A percentile compares a stretch with the other conserved stretches of the same genome.
These are phyloP conservation scores for Ogataea salicorniae DNA, from an alignment of 805 yeast species.

Conservation along the genomic window DNA sequence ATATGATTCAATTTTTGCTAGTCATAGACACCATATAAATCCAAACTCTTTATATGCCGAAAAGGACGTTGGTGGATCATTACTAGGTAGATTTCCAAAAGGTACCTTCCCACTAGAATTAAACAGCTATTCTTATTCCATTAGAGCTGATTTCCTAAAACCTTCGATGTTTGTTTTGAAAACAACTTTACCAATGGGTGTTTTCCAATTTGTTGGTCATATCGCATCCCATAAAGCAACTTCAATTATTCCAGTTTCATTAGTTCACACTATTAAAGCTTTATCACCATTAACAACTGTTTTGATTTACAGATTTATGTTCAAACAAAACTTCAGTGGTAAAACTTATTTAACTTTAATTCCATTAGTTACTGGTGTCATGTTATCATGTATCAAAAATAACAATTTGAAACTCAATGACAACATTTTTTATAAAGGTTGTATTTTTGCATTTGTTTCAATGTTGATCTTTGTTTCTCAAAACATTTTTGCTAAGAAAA, in stretches of 20 bases:
- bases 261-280: conserved; percentile 92
- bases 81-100: conserved; percentile 35
- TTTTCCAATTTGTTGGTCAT: conserved; percentile 90
- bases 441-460: conserved; percentile 46
- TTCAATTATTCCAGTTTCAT: conserved; percentile 83
- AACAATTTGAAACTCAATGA: conserved; percentile 19
- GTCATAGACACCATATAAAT: conserved; percentile 26
- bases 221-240: conserved; percentile 91
- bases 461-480: conserved; percentile 72
- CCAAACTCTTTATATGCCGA: conserved; percentile 30
- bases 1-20: conserved; percentile 31
- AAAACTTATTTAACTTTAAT: conserved; percentile 74
- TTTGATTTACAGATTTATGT: conserved; percentile 60
- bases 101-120: conserved; percentile 45
- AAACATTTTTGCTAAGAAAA: conserved; percentile 73
- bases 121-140: conserved; percentile 24
- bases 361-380: conserved; percentile 81
- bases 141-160: conserved; percentile 36
- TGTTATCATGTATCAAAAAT: conserved; percentile 62
- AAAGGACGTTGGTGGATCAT: conserved; percentile 9
- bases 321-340: conserved; percentile 49
- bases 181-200: conserved; percentile 90
- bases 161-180: conserved; percentile 50
- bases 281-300: conserved; percentile 88
- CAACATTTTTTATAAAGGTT: conserved; percentile 34